These are phyloP conservation scores for Quercus mongolica DNA, from an alignment of 306 rosid genomes.

Conservation along the genomic window DNA sequence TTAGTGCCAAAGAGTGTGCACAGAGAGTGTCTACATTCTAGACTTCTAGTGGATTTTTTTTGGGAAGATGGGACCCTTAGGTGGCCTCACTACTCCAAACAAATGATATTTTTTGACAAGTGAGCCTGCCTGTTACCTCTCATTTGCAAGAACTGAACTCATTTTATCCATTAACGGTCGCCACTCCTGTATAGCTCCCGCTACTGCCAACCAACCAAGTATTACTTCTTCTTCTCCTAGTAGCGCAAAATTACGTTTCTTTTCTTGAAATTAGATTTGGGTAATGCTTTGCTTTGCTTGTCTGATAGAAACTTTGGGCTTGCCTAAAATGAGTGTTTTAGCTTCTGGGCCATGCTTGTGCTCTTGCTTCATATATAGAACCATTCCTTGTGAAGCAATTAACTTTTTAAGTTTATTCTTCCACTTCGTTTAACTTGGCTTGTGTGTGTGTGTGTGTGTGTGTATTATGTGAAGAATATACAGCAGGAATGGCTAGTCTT, in stretches of 20 bases:
- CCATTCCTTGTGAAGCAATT: not conserved
- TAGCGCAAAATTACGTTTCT: not conserved
- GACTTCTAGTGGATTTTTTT: too few species aligned
- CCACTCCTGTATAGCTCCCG: slow-evolving; percentile 4
- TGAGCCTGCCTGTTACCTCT: not conserved
- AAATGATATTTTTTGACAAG: not conserved
- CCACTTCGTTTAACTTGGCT: not conserved
- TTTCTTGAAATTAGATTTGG: not conserved
- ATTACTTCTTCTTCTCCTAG: not conserved
- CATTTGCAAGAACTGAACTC: not conserved
- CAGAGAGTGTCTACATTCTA: too few species aligned
- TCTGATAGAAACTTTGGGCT: not conserved
- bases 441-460: not conserved
- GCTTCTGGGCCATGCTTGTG: not conserved
- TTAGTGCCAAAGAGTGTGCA: too few species aligned
- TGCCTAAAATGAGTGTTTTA: not conserved
- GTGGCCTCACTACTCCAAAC: too few species aligned
- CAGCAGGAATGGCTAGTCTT: slow-evolving; percentile 48
- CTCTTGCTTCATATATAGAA: not conserved
- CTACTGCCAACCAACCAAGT: not conserved
- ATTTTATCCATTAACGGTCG: slow-evolving; percentile 4
- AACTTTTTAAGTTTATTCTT: not conserved
- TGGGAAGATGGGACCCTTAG: too few species aligned
- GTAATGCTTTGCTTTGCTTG: not conserved
- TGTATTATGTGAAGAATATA: slow-evolving; percentile 9